phyloP scores from a whole-genome alignment of 2,329 filamentous ascomycete species.

The Alternaria hordeiaustralica region DNA sequence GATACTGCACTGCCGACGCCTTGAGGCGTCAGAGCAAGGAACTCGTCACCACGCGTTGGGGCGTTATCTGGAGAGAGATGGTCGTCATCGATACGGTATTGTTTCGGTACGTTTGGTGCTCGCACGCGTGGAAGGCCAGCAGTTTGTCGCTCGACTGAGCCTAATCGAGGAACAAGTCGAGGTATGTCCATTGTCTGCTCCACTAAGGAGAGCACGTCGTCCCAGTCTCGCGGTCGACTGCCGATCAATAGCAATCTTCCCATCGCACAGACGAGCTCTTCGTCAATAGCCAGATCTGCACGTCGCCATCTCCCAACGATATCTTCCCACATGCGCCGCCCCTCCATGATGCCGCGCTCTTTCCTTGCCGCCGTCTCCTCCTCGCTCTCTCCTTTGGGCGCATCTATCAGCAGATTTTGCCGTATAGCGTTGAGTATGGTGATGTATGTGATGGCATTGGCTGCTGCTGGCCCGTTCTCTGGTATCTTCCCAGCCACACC shows the following conservation, averaged over 20 bases:
- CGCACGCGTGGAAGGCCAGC: conserved; percentile 44
- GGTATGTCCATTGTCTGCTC: conserved; percentile 82
- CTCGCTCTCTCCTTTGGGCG: conserved; percentile 36
- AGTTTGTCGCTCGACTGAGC: conserved; percentile 32
- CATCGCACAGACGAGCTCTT: conserved; percentile 81
- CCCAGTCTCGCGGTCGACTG: conserved; percentile 65
- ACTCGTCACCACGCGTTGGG: conserved; percentile 39
- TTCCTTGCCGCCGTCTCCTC: conserved; percentile 36
- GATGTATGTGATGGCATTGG: conserved; percentile 78
- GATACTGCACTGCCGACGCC: conserved; percentile 31
- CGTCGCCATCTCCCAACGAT: conserved; percentile 76
- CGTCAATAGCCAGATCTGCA: conserved; percentile 75
- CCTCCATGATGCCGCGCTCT: conserved; percentile 66
- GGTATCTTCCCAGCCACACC: conserved; percentile 75
- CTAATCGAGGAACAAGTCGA: conserved; percentile 55
- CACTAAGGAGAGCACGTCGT: conserved; percentile 76
- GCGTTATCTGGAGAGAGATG: conserved; percentile 32
- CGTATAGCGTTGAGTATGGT: conserved; percentile 80
- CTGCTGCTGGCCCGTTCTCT: conserved; percentile 64
- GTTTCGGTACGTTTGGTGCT: conserved; percentile 37
- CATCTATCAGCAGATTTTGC: conserved; percentile 35
- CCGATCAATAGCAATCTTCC: conserved; percentile 75
- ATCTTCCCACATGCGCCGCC: conserved; percentile 80
- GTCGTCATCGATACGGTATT: conserved; percentile 37
- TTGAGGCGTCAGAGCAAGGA: conserved; percentile 33